Evolutionary conservation across 805 yeast genomes (phyloP).

Genomic region (Metschnikowia arizonensis): DNA sequence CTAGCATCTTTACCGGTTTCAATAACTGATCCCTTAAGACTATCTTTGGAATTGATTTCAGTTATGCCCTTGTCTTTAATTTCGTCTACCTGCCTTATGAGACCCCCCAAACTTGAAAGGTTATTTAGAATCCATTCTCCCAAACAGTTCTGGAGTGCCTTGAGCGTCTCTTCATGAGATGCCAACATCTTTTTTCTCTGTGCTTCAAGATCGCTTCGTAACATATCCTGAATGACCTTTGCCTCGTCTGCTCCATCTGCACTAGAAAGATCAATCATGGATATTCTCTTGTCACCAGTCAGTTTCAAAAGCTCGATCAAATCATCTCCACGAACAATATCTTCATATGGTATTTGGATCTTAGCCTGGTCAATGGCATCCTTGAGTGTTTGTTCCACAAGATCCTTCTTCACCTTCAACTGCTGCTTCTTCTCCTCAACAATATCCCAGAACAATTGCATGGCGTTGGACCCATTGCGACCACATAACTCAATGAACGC

Average conservation of each 20-base stretch:
- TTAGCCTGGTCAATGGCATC: conserved; percentile 20
- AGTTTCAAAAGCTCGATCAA: conserved; percentile 19
- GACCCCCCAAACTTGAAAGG: not conserved
- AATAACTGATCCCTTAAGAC: not conserved
- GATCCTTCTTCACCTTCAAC: conserved; percentile 55
- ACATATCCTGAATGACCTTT: conserved; percentile 24
- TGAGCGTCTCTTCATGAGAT: conserved; percentile 14
- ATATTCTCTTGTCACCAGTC: conserved; percentile 30
- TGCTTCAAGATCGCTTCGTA: conserved; percentile 23
- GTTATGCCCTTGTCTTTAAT: too few species aligned
- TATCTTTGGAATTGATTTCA: too few species aligned
- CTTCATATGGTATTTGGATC: conserved; percentile 17
- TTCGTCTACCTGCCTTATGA: not conserved
- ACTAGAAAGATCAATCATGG: conserved; percentile 19
- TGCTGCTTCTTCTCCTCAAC: conserved; percentile 58
- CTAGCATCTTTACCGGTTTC: not conserved
- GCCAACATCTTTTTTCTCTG: conserved; percentile 14
- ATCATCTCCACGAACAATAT: conserved; percentile 14
- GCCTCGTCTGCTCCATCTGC: conserved; percentile 22
- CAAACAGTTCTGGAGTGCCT: conserved; percentile 8
- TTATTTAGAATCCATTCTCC: conserved; percentile 18
- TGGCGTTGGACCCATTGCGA: conserved; percentile 70
- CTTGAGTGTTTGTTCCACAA: conserved; percentile 49
- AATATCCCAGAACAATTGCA: conserved; percentile 72
- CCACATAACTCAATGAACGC: conserved; percentile 64